These are phyloP conservation scores for Carex kokanica DNA, from an alignment of 176 grass and related monocot genomes.

Conservation along the genomic window DNA sequence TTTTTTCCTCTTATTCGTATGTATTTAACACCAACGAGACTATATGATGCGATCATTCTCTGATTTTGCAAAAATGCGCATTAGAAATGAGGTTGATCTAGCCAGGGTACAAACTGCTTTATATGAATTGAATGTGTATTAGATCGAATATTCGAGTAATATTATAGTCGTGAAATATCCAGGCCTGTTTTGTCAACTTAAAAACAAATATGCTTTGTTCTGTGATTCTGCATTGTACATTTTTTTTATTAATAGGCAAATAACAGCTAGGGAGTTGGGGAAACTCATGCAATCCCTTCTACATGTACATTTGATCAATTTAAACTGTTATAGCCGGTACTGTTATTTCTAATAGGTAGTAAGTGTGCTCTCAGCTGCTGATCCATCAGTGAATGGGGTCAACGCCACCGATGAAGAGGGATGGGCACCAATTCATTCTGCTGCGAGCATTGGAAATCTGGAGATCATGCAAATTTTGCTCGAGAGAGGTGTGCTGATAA, in stretches of 20 bases:
- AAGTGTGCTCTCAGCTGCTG: conserved; percentile 38
- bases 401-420: conserved; percentile 87
- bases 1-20: not conserved
- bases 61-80: not conserved
- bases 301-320: not conserved
- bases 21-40: not conserved
- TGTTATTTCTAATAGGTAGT: conserved; percentile 44
- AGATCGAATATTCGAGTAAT: not conserved
- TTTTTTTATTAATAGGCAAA: not conserved
- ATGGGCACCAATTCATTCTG: conserved; percentile 85
- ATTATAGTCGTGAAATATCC: not conserved
- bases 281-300: not conserved
- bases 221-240: not conserved
- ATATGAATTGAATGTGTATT: not conserved
- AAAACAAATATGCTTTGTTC: not conserved
- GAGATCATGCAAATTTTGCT: conserved; percentile 64
- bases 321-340: not conserved
- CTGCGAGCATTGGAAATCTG: conserved; percentile 60
- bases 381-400: conserved; percentile 43
- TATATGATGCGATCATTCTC: not conserved
- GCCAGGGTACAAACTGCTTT: not conserved
- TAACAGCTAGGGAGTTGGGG: not conserved
- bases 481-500: conserved; percentile 42
- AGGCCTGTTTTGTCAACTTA: not conserved
- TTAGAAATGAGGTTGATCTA: not conserved